Conservation (phyloP, 768 basidiomycete genomes). For the Termitomyces sp. region DNA sequence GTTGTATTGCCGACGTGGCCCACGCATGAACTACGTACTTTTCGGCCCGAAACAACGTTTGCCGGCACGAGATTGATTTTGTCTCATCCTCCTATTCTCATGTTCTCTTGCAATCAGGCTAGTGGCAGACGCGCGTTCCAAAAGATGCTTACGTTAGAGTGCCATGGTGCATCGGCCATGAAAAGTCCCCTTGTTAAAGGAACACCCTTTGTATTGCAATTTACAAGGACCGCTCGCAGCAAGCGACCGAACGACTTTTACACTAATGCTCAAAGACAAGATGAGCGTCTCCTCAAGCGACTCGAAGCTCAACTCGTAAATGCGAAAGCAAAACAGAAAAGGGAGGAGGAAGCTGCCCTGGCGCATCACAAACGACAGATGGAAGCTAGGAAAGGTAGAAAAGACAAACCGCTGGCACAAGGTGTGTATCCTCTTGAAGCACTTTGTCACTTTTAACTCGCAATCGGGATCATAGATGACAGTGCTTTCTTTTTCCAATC, state of each 20-base stretch:
- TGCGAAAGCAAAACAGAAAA: constrained; percentile 17
- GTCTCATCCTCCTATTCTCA: not conserved
- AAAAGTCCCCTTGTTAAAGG: not conserved
- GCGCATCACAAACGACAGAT: constrained; percentile 3
- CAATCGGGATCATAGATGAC: constrained; percentile 7
- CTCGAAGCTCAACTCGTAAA: constrained; percentile 22
- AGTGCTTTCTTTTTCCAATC: constrained; percentile 22
- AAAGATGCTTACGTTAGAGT: not conserved
- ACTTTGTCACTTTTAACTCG: not conserved
- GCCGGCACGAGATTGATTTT: not conserved
- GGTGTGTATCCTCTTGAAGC: not conserved
- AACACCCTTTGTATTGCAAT: constrained; percentile 5
- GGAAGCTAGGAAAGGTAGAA: constrained; percentile 13
- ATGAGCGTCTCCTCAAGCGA: constrained; percentile 24
- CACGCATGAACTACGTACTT: too few species aligned
- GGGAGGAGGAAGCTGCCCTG: constrained; percentile 17
- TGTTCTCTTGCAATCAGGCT: not conserved
- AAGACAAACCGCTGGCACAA: constrained; percentile 10
- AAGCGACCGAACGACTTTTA: constrained; percentile 17
- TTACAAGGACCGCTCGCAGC: constrained; percentile 15
- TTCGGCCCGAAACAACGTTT: not conserved
- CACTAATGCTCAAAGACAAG: constrained; percentile 15
- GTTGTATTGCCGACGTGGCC: too few species aligned
- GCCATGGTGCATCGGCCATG: not conserved
- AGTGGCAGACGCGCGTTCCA: not conserved